Evolutionary conservation across 176 grass and related monocot genomes (phyloP), one percentile per base, ranked within the genome.

Genomic region (Raddia distichophylla): DNA sequence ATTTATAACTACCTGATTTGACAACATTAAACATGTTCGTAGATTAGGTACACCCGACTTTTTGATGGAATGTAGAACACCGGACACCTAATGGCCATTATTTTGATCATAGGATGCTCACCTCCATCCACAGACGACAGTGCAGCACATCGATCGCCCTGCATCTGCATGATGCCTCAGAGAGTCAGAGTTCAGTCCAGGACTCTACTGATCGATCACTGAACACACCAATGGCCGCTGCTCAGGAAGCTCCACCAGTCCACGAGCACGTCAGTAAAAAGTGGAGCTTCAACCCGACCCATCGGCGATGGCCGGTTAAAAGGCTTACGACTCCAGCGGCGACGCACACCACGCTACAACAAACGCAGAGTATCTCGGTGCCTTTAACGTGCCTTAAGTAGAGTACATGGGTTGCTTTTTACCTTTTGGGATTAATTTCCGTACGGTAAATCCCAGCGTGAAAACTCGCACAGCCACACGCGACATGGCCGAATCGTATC

Each of bases 251-350:
- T 27, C 27, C 27, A 27, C 27, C 27, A 27, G 27, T 27, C 27
- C 73, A 67, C 13, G 56, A 46, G 46, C 56, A 86, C 60, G 84
- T 74, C 69, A 64, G 70, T 33, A 8, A 73, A 84, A 86, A 86
- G 69, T 20, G 68, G 69, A n/a, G 70, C 50, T 37, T 48, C 57
- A 57, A 35, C 5, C 5, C 58, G 13, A 58, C 16, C 66, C 0
- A 37, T 65, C 18, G 19, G 37, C 67, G 42, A 35, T 34, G 58
- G 57, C 83, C 67, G 47, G 67, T 73, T 73, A 35, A 67, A 67
- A 83, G 22, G 48, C 1, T 9, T 9, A 27, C 14, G 16, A 18
- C 7, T 16, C 67, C 5, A 52, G 8, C 17, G 37, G 46, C 55
- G 46, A 72, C 4, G 32, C 47, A 7, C 62, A 14, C 64, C 33